These are phyloP conservation scores for Pleurotus eryngii DNA, from an alignment of 768 basidiomycete genomes.

Conservation along the genomic window DNA sequence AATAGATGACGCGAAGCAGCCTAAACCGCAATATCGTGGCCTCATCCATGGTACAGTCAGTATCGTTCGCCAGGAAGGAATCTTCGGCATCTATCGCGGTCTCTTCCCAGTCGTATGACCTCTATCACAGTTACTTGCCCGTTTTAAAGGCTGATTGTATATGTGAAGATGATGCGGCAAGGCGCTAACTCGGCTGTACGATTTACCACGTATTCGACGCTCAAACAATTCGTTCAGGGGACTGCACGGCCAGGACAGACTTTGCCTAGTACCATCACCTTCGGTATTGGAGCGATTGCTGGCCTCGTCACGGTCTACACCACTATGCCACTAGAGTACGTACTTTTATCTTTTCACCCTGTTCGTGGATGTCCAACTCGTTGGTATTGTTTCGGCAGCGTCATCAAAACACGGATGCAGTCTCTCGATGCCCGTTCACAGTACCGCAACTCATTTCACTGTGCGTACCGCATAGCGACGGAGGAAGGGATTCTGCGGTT, in stretches of 20 bases:
- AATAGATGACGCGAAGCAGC: constrained; percentile 88
- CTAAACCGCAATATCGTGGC: constrained; percentile 82
- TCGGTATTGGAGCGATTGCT: constrained; percentile 90
- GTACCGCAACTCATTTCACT: constrained; percentile 94
- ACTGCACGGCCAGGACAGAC: constrained; percentile 78
- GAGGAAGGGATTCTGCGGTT: constrained; percentile 92
- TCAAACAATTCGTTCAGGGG: constrained; percentile 92
- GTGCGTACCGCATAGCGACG: constrained; percentile 89
- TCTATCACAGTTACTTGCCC: neutral
- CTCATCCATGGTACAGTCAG: constrained; percentile 77
- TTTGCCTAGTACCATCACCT: constrained; percentile 85
- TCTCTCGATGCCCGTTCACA: constrained; percentile 76
- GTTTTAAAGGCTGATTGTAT: neutral
- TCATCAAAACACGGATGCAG: constrained; percentile 99
- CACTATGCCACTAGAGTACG: constrained; percentile 81
- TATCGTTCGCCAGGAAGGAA: constrained; percentile 84
- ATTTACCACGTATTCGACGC: constrained; percentile 91
- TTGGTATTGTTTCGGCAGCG: constrained; percentile 42
- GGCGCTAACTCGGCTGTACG: constrained; percentile 96
- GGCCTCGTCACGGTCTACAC: constrained; percentile 94
- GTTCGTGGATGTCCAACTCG: neutral
- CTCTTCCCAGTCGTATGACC: constrained; percentile 82
- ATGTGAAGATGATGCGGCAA: constrained; percentile 87
- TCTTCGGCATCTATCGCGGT: constrained; percentile 84
- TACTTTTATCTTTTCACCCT: constrained; percentile 7